Evolutionary conservation across 1,139 yeast species (phyloP), one percentile per base, ranked within the genome.

Genomic region (Protomyces lactucae-debilis): DNA sequence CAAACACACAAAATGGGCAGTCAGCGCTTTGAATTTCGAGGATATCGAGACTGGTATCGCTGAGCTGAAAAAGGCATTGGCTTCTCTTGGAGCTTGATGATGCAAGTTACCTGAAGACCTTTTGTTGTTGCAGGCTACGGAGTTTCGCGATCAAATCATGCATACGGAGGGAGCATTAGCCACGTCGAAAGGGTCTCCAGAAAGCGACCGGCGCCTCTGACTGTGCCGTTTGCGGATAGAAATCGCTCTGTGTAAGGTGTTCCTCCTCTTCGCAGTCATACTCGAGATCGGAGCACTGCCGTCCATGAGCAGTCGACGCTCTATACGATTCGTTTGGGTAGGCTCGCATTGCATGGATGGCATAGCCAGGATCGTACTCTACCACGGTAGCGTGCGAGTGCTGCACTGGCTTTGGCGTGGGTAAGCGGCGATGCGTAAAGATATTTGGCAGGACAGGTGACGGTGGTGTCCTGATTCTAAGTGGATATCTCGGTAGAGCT

Each of bases 1-100:
- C 73, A 90, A 88, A 72, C 88, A 85, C 69, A 93, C 97, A 60
- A 88, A 87, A 74, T 93, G 86, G 74, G 98, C 97, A 2, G 86
- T 92, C 9, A 88, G 96, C 59, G 99, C 99, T 0, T 80, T 93
- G 70, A 92, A 91, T 73, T 93, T 91, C 74, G 98, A 93, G 69
- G 99, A 93, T 71, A 78, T 85, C 55, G 79, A 75, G 3, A 93
- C 98, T 0, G 98, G 98, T 0, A 83, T 87, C 59, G 77, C 76
- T n/a, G 96, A 93, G 74, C 78, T 93, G 52, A 76, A 77, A 51
- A 73, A 78, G 35, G 96, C 97, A 0, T 76, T 92, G 64, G 81
- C 60, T 3, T 12, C 21, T 12, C 56, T 64, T 6, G 52, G 52
- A n/a, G 57, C 57, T 10, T 21, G 14, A 23, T 28, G 32, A 28